Conservation (phyloP, 352 stramenopile genomes). For the Globisporangium iwayamae region DNA sequence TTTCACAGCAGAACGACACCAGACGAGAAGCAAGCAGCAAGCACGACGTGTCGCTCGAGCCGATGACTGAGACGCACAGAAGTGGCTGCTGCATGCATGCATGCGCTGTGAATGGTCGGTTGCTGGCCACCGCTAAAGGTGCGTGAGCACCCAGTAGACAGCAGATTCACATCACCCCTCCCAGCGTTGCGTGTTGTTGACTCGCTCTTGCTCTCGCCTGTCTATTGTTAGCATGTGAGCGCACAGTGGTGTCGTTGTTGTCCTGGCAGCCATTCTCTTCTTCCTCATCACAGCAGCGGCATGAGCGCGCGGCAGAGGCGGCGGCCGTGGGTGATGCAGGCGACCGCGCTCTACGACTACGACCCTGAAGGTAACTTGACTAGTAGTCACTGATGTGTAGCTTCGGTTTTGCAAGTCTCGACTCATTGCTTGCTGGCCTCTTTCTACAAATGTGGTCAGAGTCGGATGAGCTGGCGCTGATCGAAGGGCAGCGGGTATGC, state of each 20-base stretch:
- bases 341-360: constrained; percentile 57
- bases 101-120: too few relatives aligned
- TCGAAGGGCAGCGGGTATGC: constrained; percentile 38
- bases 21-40: too few relatives aligned
- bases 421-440: constrained; percentile 12
- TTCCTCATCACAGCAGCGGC: not conserved
- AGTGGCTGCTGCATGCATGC: too few relatives aligned
- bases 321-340: constrained; percentile 29
- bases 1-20: too few relatives aligned
- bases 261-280: not conserved
- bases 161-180: too few relatives aligned
- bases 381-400: too few relatives aligned
- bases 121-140: too few relatives aligned
- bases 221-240: constrained; percentile 9
- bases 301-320: constrained; percentile 7
- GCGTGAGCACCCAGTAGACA: too few relatives aligned
- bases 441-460: constrained; percentile 25
- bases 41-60: too few relatives aligned
- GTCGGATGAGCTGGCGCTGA: constrained; percentile 49
- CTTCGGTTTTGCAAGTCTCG: too few relatives aligned
- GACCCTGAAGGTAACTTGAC: constrained; percentile 66
- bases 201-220: not conserved
- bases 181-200: too few relatives aligned
- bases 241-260: not conserved
- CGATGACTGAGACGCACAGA: too few relatives aligned